Evolutionary conservation across 345 rosid genomes (phyloP), one percentile per base, ranked within the genome.

Genomic region (Clarkia xantiana): DNA sequence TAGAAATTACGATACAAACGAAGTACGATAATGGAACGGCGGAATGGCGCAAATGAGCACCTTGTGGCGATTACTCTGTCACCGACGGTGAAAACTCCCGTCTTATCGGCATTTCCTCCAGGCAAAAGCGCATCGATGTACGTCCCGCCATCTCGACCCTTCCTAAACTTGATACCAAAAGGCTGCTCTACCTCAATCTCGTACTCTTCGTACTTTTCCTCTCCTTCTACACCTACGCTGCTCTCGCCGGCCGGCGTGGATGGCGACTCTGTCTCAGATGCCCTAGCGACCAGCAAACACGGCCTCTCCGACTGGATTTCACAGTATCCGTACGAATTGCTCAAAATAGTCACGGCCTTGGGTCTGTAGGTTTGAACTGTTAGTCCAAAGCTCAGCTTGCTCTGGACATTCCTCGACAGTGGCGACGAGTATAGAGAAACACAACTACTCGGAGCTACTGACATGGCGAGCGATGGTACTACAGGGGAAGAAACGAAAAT

Each of bases 31-130:
- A 6, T 16, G n/a, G 25, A 59, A 53, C 15, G 20, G 40, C 1
- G 48, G 45, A 38, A 19, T 45, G 49, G 23, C 39, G 18, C 12
- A 41, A 55, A 49, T 34, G 43, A 14, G 64, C 62, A 91, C 98
- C 96, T 91, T 67, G 98, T 91, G 67, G 98, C 98, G 40, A 81
- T 54, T 20, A 86, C 98, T 74, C 59, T 91, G 55, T 91, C 98
- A 1, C 98, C 96, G 29, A 78, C 93, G 2, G 82, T 44, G 74
- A 91, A 91, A 62, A 68, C 25, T 12, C 83, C 80, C 49, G 93
- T 67, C 74, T 72, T 78, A 53, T 91, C 96, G 57, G 96, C 98
- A 0, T 67, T 55, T 40, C 89, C 96, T 57, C 94, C 98, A 6
- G 89, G 76, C 2, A 75, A 70, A 60, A 86, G 79, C 23, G 85